Base-by-base conservation (phyloP, 257 asterid genomes). In the Solanum chiquidenum region DNA sequence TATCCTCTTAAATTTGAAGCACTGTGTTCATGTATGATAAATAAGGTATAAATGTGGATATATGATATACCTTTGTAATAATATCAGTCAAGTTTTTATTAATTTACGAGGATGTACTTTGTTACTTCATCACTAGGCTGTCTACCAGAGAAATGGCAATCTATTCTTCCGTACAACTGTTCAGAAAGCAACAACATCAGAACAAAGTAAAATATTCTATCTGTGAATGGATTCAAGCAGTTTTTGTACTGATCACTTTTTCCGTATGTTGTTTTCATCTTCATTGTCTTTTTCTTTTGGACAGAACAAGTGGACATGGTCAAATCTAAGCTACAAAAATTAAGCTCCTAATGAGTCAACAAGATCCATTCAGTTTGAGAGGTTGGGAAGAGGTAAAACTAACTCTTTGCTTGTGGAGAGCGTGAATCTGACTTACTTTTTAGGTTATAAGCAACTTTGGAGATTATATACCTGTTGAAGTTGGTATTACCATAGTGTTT, bases 131-230 rank as follows among this genome's bases (percentile, higher is more conserved):
- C 44, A 40, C 25, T 79, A 96, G 99, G 91, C 88, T 37, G 97
- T 96, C 76, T 96, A 95, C 90, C 97, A 93, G 87, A 94, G 86
- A 89, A 93, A 94, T 40, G 98, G 98, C 87, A 95, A 94, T 89
- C 73, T 96, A 89, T 92, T 91, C 86, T 95, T 95, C 80, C 97
- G 91, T 12, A 92, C 98, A 52, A 93, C 93, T 90, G 79, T 91
- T 83, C 91, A 90, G 91, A 94, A 94, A 90, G 98, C 95, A 89
- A 93, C 90, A 23, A 89, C 92, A 75, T 89, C 77, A 58, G 96
- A 95, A 88, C 94, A 96, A 91, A 96, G 99, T 96, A 91, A 92
- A 92, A 64, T 37, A 85, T 40, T 29, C 25, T 29, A 27, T 29
- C 35, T 79, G 14, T 27, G 35, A 79, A 8, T 86, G 40, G 38